A percentile compares a stretch with the other conserved stretches of the same genome.
phyloP scores from a whole-genome alignment of 768 basidiomycete genomes.

The Mycena indigotica region DNA sequence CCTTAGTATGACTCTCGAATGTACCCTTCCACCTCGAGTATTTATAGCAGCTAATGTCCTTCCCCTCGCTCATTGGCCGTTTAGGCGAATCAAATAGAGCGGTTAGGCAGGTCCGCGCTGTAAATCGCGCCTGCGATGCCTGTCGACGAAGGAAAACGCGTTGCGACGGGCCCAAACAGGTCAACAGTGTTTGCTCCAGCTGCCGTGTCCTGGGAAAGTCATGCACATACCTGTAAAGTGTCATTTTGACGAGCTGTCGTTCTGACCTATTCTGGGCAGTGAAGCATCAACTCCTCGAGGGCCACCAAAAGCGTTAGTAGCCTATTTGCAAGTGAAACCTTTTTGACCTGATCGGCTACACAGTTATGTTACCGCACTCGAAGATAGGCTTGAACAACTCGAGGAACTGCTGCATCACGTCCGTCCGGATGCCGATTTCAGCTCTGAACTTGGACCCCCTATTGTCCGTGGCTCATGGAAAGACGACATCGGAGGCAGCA shows the following conservation, averaged over 20 bases:
- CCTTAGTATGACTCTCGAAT: no score
- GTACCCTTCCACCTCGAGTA: no score
- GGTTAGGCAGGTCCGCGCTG: constrained; percentile 12
- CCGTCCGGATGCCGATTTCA: constrained; percentile 62
- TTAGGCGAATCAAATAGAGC: neutral
- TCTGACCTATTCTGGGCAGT: constrained; percentile 31
- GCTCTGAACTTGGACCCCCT: constrained; percentile 62
- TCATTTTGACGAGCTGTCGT: no score
- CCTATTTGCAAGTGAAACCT: neutral
- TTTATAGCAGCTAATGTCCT: neutral
- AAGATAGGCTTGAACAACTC: constrained; percentile 59
- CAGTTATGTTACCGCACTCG: constrained; percentile 61
- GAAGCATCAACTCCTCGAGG: constrained; percentile 67
- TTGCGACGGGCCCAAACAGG: constrained; percentile 60
- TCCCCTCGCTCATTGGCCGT: neutral
- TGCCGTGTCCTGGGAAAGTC: constrained; percentile 51
- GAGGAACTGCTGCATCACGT: constrained; percentile 57
- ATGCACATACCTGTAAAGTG: constrained; percentile 68
- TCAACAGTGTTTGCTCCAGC: constrained; percentile 57
- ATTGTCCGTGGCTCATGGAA: constrained; percentile 70
- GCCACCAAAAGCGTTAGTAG: constrained; percentile 65
- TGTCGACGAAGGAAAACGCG: constrained; percentile 62
- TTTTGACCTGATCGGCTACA: constrained; percentile 1
- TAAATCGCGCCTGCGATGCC: constrained; percentile 60
- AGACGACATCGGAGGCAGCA: constrained; percentile 6